Evolutionary conservation across 2,329 filamentous ascomycete species (phyloP), one percentile per base, ranked within the genome.

Genomic region (Periconia sp.): DNA sequence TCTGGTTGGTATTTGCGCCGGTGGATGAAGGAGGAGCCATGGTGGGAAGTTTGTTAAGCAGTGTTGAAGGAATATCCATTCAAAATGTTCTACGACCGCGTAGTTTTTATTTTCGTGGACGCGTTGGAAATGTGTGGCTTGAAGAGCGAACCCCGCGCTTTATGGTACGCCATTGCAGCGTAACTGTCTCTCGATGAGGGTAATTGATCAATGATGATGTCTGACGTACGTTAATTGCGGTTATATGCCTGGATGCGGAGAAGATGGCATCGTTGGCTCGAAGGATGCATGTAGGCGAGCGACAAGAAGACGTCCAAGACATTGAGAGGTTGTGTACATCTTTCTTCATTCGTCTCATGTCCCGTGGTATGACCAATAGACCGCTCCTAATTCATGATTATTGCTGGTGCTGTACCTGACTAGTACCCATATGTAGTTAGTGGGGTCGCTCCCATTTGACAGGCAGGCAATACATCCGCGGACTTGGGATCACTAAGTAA

Each of bases 1-100:
- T 70, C 48, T 71, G 69, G 45, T 71, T 70, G 20, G 65, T 65
- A 53, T 71, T 73, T 2, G 64, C 60, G 50, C 49, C 52, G 37
- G 64, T 65, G 45, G 52, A 57, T 17, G 58, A 60, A 35, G 59
- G 54, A 8, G 23, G 23, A 31, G 58, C 49, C 62, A 67, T 68
- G 18, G 17, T 50, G 43, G 42, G 55, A 41, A 61, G 55, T 50
- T 55, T 54, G 41, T 47, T 61, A 20, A 55, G 56, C 6, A 62
- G 45, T 33, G 52, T 57, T 23, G 54, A 53, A 9, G 57, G 33
- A 44, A 65, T 57, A 9, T 66, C 62, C 58, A 62, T 65, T 27
- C 23, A 27, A 27, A 27, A 17, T 7, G 13, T 23, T 17, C 17
- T n/a, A 23, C 27, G 20, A 15, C 2, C 15, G 33, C 23, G 23